phyloP scores from a whole-genome alignment of 2,329 filamentous ascomycete species.

The Penicillium sp. region DNA sequence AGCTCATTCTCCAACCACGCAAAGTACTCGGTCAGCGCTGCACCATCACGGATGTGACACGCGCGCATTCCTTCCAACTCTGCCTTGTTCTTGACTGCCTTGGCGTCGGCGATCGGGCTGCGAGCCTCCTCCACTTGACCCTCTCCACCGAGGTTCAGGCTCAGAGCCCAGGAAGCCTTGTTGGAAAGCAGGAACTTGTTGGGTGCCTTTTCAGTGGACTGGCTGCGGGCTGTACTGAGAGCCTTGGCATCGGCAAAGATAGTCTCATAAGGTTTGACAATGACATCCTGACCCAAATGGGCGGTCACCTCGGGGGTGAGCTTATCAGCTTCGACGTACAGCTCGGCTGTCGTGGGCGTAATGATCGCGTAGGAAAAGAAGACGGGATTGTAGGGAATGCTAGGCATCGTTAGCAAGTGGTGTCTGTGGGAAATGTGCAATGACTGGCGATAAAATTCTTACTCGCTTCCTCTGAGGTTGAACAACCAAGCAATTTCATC shows the following conservation, averaged over 20 bases:
- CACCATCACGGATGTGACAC: constrained; percentile 90
- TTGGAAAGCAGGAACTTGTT: constrained; percentile 78
- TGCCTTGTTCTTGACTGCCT: constrained; percentile 86
- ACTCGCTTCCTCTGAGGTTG: constrained; percentile 87
- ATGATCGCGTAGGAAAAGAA: constrained; percentile 96
- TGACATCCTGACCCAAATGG: constrained; percentile 65
- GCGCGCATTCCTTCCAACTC: constrained; percentile 89
- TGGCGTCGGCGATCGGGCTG: constrained; percentile 82
- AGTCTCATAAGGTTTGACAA: constrained; percentile 71
- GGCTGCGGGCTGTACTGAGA: constrained; percentile 47
- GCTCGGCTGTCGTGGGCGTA: constrained; percentile 65
- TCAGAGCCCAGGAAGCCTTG: constrained; percentile 88
- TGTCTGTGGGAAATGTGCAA: background rate
- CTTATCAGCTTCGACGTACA: constrained; percentile 81
- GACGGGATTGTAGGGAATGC: constrained; percentile 93
- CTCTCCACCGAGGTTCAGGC: constrained; percentile 77
- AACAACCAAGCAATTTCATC: constrained; percentile 99
- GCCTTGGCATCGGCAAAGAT: constrained; percentile 73
- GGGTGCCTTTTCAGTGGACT: constrained; percentile 35
- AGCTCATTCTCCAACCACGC: constrained; percentile 94
- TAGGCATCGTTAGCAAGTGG: constrained; percentile 21
- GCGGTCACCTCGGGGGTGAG: constrained; percentile 61
- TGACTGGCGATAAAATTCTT: constrained; percentile 19
- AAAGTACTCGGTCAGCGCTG: constrained; percentile 85
- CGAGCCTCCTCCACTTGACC: constrained; percentile 77